Percentiles rank a stretch among this genome's conserved stretches.
phyloP scores from a whole-genome alignment of 1,284 basidiomycete species.

The Sporisorium iseilematis-ciliati region DNA sequence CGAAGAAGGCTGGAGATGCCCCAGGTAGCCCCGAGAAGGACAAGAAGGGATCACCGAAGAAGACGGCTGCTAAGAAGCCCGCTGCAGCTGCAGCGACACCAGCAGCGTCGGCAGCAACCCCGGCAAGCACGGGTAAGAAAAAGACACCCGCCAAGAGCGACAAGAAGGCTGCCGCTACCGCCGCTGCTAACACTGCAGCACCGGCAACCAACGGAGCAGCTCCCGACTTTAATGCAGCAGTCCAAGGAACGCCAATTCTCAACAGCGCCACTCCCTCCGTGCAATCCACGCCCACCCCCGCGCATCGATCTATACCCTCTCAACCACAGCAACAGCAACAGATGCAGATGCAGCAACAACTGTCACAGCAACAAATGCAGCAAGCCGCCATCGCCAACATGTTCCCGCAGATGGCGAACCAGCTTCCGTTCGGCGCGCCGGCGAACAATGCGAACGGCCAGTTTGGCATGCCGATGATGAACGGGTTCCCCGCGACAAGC shows the following conservation, averaged over 20 bases:
- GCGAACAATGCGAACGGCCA: conserved; percentile 2
- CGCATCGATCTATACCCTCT: conserved; percentile 41
- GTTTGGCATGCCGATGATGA: conserved; percentile 43
- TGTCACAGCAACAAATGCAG: conserved; percentile 28
- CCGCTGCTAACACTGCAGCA: not conserved
- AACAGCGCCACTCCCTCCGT: conserved; percentile 44
- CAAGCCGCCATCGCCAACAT: conserved; percentile 34
- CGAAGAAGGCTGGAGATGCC: conserved; percentile 28
- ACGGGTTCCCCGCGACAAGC: conserved; percentile 28
- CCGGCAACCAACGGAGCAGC: conserved; percentile 2
- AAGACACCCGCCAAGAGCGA: conserved; percentile 44
- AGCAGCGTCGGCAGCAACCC: conserved; percentile 9
- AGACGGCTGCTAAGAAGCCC: conserved; percentile 48
- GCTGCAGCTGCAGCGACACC: conserved; percentile 15
- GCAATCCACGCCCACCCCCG: conserved; percentile 47
- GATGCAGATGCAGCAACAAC: conserved; percentile 13
- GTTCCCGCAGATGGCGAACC: conserved; percentile 24
- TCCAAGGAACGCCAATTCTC: conserved; percentile 41
- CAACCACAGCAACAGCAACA: conserved; percentile 32
- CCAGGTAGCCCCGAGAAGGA: conserved; percentile 43
- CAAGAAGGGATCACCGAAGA: conserved; percentile 45
- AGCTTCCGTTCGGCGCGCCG: conserved; percentile 16
- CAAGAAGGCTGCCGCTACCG: conserved; percentile 22
- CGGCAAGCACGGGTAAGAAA: conserved; percentile 38
- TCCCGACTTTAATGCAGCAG: not conserved